phyloP scores from a whole-genome alignment of 805 yeast genomes.

The Clavispora asparagi region DNA sequence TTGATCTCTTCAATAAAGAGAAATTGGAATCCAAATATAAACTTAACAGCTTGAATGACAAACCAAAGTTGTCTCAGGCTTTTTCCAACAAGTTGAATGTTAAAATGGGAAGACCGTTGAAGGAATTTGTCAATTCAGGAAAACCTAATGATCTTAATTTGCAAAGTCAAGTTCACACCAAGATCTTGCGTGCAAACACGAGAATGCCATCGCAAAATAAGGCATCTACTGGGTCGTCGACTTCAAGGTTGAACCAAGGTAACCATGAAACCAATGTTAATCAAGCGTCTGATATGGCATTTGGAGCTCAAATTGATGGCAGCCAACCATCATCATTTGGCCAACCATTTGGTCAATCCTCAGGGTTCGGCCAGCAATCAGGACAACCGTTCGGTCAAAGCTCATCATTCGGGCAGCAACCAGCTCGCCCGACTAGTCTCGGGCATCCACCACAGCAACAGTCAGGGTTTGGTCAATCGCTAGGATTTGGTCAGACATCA shows the following conservation, averaged over 20 bases:
- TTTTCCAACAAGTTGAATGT: constrained; percentile 28
- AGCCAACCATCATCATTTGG: background rate
- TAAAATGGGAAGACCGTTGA: constrained; percentile 18
- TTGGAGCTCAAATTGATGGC: background rate
- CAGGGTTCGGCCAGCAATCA: background rate
- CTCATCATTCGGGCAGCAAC: background rate
- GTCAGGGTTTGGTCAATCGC: background rate
- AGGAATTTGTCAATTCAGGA: constrained; percentile 32
- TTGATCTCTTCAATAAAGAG: constrained; percentile 40
- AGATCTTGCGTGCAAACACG: background rate
- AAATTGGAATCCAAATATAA: constrained; percentile 36
- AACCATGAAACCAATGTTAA: too few relatives aligned
- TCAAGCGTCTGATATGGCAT: too few relatives aligned
- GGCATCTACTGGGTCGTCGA: background rate
- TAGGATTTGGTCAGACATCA: background rate
- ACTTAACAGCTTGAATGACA: constrained; percentile 32
- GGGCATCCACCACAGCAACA: background rate
- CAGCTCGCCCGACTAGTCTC: too few relatives aligned
- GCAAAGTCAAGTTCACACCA: background rate
- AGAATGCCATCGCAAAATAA: background rate
- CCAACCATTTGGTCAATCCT: background rate
- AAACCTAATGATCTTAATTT: constrained; percentile 23
- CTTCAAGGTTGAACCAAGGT: too few relatives aligned
- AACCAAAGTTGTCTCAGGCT: constrained; percentile 33
- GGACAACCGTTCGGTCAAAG: background rate